Evolutionary conservation across 768 basidiomycete genomes (phyloP).

Genomic region (Psilocybe azurescens): DNA sequence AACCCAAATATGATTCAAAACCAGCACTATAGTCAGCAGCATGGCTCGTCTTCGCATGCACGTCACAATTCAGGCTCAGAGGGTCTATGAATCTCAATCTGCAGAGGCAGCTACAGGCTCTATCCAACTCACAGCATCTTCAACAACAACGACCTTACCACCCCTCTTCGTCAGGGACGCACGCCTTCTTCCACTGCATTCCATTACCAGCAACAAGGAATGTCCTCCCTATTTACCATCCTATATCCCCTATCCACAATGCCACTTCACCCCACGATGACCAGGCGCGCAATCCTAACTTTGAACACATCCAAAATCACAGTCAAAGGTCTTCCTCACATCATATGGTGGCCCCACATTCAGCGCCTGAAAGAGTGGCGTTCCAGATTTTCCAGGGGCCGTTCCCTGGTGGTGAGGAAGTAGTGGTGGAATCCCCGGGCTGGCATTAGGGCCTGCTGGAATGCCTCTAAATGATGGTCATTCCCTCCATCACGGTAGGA

Average conservation of each 20-base stretch:
- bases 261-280: constrained; percentile 18
- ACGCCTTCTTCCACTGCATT: constrained; percentile 15
- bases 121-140: constrained; percentile 13
- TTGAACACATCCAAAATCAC: constrained; percentile 6
- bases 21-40: neutral
- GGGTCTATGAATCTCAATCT: constrained; percentile 6
- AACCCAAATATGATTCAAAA: constrained; percentile 8
- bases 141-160: constrained; percentile 12
- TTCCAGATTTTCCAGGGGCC: constrained; percentile 44
- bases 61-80: constrained; percentile 12
- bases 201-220: constrained; percentile 13
- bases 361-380: constrained; percentile 77
- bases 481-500: constrained; percentile 4
- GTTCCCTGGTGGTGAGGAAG: neutral
- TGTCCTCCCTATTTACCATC: constrained; percentile 10
- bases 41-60: constrained; percentile 6
- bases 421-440: constrained; percentile 19
- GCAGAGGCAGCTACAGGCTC: constrained; percentile 23
- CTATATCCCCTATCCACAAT: constrained; percentile 20
- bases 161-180: constrained; percentile 7
- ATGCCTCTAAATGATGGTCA: constrained; percentile 8
- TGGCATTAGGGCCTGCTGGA: constrained; percentile 20
- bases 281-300: constrained; percentile 8
- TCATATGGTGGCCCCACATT: constrained; percentile 37
- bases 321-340: neutral